Base-by-base conservation (phyloP, 805 yeast genomes). In the Metschnikowia amazonensis region DNA sequence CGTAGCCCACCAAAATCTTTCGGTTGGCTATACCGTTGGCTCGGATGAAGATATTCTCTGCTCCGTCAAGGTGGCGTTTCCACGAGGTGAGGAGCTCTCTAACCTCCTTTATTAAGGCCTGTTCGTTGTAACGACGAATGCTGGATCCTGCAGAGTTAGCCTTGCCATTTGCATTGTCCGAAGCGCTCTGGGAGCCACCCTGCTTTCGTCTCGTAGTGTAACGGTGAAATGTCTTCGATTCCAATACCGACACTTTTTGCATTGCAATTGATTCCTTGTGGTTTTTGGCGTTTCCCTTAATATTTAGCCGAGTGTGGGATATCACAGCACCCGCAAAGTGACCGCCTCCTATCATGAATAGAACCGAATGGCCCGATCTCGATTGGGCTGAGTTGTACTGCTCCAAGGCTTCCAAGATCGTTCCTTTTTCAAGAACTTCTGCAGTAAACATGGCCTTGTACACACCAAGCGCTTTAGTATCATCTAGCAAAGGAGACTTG, bases 301-400 rank as follows among this genome's bases (percentile, higher is more conserved):
- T 73, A 32, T 70, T 71, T 42, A 70, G 69, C 20, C 79, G 83
- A 40, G 72, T 72, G 58, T 90, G 97, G 1, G 89, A 80, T 7
- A 94, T 74, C 35, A 94, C 85, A 0, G 97, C 97, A 16, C 94
- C 99, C 0, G 98, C 96, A 70, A 94, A 94, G 67, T 94, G 97
- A 34, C 99, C 99, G 36, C 98, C 97, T 13, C 97, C 97, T 43
- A 94, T 79, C 96, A 94, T 88, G 54, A 94, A 78, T 10, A 94
- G 64, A 0, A 95, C 95, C 4, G 96, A 86, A 0, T 57, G 49
- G 3, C 55, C 59, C 42, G 35, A 51, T 16, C 47, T 42, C 8
- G 64, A 53, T 75, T 75, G 75, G 25, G 55, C 39, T n/a, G 36
- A 11, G 35, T 45, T 46, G 34, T 44, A 49, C 17, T 20, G 16